A percentile compares a stretch with the other conserved stretches of the same genome.
phyloP scores from a whole-genome alignment of 1,284 basidiomycete genomes.

The Tilletia setariae region DNA sequence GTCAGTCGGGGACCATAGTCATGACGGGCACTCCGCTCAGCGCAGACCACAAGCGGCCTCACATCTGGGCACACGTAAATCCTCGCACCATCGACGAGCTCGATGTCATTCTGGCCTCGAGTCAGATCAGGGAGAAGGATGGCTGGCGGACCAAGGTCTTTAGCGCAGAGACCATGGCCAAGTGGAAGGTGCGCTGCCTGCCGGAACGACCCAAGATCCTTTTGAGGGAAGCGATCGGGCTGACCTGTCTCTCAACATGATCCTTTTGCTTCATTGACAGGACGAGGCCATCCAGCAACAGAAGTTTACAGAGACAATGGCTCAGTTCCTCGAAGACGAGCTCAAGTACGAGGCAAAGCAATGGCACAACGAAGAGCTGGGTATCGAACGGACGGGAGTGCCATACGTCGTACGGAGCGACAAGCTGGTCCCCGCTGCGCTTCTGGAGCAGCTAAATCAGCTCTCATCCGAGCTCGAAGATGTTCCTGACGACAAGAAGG shows the following conservation, averaged over 20 bases:
- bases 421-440: slow-evolving; percentile 1
- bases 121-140: slow-evolving; percentile 19
- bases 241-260: not conserved
- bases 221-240: not conserved
- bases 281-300: slow-evolving; percentile 8
- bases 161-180: slow-evolving; percentile 14
- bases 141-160: slow-evolving; percentile 23
- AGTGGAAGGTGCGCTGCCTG: slow-evolving; percentile 18
- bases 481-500: slow-evolving; percentile 40
- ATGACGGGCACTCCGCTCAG: not conserved
- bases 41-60: slow-evolving; percentile 6
- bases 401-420: slow-evolving; percentile 8
- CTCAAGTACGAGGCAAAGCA: slow-evolving; percentile 16
- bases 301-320: slow-evolving; percentile 6
- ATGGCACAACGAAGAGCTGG: slow-evolving; percentile 2
- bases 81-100: slow-evolving; percentile 15
- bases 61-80: not conserved
- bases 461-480: not conserved
- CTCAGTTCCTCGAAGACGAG: slow-evolving; percentile 11
- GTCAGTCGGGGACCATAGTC: not conserved
- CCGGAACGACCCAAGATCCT: no score
- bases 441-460: not conserved
- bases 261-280: slow-evolving; percentile 2
- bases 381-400: not conserved
- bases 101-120: not conserved